Evolutionary conservation across 192 early-diverging fungal species (phyloP).

Genomic region (Coemansia sp.): DNA sequence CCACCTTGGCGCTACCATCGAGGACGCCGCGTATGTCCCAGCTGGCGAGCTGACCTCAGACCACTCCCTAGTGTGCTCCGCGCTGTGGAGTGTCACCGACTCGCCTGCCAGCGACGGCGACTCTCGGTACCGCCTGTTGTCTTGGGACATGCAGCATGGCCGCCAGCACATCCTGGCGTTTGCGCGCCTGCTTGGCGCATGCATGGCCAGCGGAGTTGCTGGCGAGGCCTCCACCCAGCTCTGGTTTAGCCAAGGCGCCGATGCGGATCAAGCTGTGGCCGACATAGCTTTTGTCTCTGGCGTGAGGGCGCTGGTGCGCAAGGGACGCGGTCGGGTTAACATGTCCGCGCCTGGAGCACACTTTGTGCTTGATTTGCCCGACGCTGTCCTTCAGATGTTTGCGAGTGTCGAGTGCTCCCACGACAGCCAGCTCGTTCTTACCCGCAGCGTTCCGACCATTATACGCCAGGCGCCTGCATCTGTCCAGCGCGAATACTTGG

Average conservation of each 20-base stretch:
- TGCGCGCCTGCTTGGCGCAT: conserved; percentile 41
- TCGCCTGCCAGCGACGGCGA: conserved; percentile 3
- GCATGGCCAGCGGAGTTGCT: conserved; percentile 10
- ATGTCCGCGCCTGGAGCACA: neutral
- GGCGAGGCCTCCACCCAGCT: neutral
- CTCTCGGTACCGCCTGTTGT: conserved; percentile 7
- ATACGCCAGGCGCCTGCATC: conserved; percentile 27
- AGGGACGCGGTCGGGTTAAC: neutral
- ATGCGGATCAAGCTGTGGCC: conserved; percentile 34
- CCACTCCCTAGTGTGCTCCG: conserved; percentile 48
- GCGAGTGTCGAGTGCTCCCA: neutral
- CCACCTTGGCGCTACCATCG: conserved; percentile 8
- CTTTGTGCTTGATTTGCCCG: conserved; percentile 22
- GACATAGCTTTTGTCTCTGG: conserved; percentile 24
- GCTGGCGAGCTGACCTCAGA: conserved; percentile 33
- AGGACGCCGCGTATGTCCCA: conserved; percentile 34
- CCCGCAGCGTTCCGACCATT: neutral
- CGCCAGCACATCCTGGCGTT: conserved; percentile 44
- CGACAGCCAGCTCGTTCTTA: neutral
- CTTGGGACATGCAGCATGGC: conserved; percentile 15
- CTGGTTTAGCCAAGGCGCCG: conserved; percentile 4
- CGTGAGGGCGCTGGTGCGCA: neutral
- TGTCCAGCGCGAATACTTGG: conserved; percentile 55
- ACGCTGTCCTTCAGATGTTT: neutral
- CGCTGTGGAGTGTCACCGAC: conserved; percentile 33